phyloP scores from a whole-genome alignment of 257 asterid genomes.

The Orobanche coerulescens region DNA sequence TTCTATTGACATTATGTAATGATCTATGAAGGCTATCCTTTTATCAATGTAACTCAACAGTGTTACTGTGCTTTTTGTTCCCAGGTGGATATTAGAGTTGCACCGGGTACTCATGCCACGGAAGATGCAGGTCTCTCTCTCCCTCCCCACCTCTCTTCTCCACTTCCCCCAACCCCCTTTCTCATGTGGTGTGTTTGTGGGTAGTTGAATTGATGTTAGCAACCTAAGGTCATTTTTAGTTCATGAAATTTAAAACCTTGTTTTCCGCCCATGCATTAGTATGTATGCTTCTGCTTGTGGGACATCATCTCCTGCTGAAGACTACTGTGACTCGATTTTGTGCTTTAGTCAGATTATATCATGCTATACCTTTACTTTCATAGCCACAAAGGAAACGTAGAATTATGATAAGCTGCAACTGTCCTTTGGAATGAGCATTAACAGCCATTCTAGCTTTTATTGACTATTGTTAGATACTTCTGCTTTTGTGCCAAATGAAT shows the following conservation, averaged over 20 bases:
- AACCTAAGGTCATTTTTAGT: too few relatives aligned
- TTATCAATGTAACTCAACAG: background rate
- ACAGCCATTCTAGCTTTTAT: background rate
- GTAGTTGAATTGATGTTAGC: background rate
- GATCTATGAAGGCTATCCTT: background rate
- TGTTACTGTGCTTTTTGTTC: constrained; percentile 1
- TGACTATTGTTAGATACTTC: background rate
- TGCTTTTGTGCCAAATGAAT: background rate
- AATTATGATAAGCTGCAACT: background rate
- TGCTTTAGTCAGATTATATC: background rate
- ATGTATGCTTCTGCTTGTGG: background rate
- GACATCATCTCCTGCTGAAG: background rate
- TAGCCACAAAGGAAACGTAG: background rate
- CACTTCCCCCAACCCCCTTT: constrained; percentile 13
- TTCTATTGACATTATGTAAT: background rate
- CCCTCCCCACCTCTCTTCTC: constrained; percentile 12
- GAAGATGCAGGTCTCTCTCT: constrained; percentile 88
- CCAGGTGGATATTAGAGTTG: constrained; percentile 90
- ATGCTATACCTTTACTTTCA: background rate
- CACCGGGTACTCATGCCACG: constrained; percentile 87
- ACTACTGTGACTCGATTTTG: background rate
- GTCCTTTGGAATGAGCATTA: background rate
- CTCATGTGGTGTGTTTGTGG: too few relatives aligned
- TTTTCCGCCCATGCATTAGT: background rate
- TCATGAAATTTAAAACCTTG: background rate